These are phyloP conservation scores for Trypanosoma avium DNA, from an alignment of 208 protist genomes.

Conservation along the genomic window DNA sequence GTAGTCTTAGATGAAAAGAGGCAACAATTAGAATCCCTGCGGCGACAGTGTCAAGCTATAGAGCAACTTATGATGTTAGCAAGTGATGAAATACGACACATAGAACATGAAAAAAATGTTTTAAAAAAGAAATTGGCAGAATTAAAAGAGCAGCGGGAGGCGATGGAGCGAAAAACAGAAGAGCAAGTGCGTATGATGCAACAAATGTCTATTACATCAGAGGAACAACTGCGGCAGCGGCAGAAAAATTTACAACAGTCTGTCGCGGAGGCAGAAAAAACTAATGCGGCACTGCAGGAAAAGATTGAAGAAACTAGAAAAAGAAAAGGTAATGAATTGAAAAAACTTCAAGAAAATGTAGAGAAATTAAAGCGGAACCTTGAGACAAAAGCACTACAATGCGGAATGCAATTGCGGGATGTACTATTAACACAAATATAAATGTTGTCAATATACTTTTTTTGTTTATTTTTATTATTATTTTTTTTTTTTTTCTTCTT, in stretches of 20 bases:
- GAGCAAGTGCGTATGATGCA: constrained; percentile 66
- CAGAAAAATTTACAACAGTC: constrained; percentile 62
- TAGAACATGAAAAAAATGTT: constrained; percentile 51
- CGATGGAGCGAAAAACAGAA: constrained; percentile 45
- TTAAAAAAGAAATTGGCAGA: constrained; percentile 56
- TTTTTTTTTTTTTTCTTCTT: no score
- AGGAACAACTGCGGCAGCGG: constrained; percentile 81
- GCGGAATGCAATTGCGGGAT: constrained; percentile 90
- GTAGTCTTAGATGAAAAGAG: constrained; percentile 68
- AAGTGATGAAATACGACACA: constrained; percentile 61
- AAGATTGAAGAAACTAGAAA: constrained; percentile 53
- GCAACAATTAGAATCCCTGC: constrained; percentile 49
- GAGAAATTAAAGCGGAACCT: constrained; percentile 74
- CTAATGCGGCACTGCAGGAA: constrained; percentile 61
- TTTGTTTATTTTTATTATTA: no score
- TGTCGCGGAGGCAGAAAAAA: constrained; percentile 59
- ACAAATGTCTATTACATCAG: constrained; percentile 59
- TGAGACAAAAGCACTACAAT: constrained; percentile 87
- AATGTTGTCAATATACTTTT: no score
- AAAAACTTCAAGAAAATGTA: constrained; percentile 83
- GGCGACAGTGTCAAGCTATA: constrained; percentile 64
- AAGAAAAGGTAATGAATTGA: constrained; percentile 68
- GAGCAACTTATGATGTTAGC: constrained; percentile 83
- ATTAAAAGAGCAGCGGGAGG: constrained; percentile 58
- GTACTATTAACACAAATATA: constrained; percentile 46